phyloP scores from a whole-genome alignment of 768 basidiomycete species.

The Boletus huronensis region DNA sequence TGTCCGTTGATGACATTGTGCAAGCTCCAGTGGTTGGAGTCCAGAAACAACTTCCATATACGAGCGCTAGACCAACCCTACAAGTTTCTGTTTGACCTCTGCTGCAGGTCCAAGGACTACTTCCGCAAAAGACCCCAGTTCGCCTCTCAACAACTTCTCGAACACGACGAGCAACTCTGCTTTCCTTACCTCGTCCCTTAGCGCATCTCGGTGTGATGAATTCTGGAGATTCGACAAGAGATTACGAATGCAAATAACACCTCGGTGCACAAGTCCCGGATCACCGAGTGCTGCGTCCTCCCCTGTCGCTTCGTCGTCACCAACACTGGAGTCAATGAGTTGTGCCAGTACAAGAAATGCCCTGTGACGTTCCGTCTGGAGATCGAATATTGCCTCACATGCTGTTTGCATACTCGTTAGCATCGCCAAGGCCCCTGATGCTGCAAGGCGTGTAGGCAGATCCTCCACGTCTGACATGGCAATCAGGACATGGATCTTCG shows the following conservation, averaged over 20 bases:
- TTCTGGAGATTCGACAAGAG: conserved; percentile 48
- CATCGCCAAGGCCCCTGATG: conserved; percentile 84
- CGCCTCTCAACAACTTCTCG: conserved; percentile 44
- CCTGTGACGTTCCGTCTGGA: conserved; percentile 63
- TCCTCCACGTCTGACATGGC: conserved; percentile 89
- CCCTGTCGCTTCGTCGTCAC: conserved; percentile 34
- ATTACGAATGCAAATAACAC: conserved; percentile 70
- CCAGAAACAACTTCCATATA: background rate
- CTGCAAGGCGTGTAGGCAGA: conserved; percentile 79
- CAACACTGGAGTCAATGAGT: conserved; percentile 58
- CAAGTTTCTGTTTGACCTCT: conserved; percentile 47
- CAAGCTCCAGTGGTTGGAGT: background rate
- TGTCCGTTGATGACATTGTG: conserved; percentile 13
- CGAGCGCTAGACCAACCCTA: conserved; percentile 20
- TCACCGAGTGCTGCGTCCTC: conserved; percentile 36
- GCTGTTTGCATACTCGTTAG: conserved; percentile 60
- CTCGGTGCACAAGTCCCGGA: conserved; percentile 72
- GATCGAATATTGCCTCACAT: conserved; percentile 57
- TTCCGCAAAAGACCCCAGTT: conserved; percentile 33
- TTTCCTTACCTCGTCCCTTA: conserved; percentile 51
- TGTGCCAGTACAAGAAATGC: conserved; percentile 64
- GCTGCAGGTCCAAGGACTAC: conserved; percentile 46
- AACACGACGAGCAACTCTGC: conserved; percentile 55
- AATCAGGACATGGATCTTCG: conserved; percentile 76
- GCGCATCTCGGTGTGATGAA: conserved; percentile 34